Percentiles rank a stretch among this genome's conserved stretches.
phyloP scores from a whole-genome alignment of 1,284 basidiomycete species.

The Ceratobasidium sp. region DNA sequence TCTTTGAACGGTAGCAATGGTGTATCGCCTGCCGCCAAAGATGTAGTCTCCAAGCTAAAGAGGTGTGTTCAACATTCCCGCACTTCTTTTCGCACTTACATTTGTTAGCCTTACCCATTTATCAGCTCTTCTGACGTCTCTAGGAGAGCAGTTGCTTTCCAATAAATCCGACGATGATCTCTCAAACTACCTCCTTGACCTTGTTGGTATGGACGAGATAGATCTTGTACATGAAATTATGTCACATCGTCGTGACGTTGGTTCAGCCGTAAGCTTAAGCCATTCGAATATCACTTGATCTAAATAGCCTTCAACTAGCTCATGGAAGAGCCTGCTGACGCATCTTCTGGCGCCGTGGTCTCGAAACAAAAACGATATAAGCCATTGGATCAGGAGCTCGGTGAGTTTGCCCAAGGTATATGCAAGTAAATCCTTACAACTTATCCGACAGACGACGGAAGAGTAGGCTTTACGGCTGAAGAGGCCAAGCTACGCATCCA shows the following conservation, averaged over 20 bases:
- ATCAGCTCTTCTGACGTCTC: constrained; percentile 12
- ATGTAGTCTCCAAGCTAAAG: constrained; percentile 5
- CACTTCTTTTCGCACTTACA: neutral
- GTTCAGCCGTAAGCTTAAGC: constrained; percentile 28
- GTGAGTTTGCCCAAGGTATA: constrained; percentile 28
- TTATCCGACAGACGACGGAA: constrained; percentile 50
- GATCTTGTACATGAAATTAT: constrained; percentile 59
- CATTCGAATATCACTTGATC: constrained; percentile 57
- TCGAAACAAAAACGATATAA: constrained; percentile 55
- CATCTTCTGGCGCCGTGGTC: constrained; percentile 55
- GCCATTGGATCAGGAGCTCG: constrained; percentile 48
- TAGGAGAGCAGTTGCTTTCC: constrained; percentile 36
- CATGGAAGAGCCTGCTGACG: neutral
- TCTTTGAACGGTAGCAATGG: neutral
- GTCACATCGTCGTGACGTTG: constrained; percentile 39
- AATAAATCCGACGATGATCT: constrained; percentile 74
- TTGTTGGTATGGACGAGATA: constrained; percentile 90
- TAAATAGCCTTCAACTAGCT: constrained; percentile 18
- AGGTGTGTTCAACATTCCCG: neutral
- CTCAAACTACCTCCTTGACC: constrained; percentile 82
- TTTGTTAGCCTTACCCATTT: constrained; percentile 14
- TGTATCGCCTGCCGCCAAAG: neutral
- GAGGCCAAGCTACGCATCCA: constrained; percentile 77
- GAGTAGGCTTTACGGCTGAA: constrained; percentile 63
- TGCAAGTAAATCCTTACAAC: neutral